Percentiles rank a stretch among this genome's conserved stretches.
phyloP scores from a whole-genome alignment of 371 early-diverging fungal species.

The Circinella minor region DNA sequence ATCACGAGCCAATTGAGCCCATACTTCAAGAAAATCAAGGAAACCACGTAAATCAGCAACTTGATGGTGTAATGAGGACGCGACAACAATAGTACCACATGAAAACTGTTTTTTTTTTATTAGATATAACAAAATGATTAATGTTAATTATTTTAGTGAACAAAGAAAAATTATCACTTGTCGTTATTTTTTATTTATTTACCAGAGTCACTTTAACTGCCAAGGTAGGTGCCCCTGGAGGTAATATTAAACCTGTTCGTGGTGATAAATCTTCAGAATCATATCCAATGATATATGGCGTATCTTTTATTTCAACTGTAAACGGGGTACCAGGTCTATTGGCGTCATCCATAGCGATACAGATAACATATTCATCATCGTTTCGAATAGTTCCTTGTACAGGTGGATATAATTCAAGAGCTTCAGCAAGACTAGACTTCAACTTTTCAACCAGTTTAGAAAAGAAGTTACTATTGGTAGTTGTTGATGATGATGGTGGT shows the following conservation, averaged over 20 bases:
- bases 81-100: conserved; percentile 45
- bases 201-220: conserved; percentile 50
- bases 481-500: conserved; percentile 2
- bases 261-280: conserved; percentile 42
- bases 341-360: conserved; percentile 22
- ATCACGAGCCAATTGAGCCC: conserved; percentile 38
- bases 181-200: background rate
- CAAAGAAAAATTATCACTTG: no score
- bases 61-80: conserved; percentile 44
- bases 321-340: conserved; percentile 37
- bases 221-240: conserved; percentile 27
- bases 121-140: no score
- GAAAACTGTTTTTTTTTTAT: conserved; percentile 37
- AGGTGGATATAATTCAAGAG: conserved; percentile 46
- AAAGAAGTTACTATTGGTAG: background rate
- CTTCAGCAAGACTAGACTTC: conserved; percentile 41
- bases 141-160: no score
- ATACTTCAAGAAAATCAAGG: conserved; percentile 46
- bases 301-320: conserved; percentile 39
- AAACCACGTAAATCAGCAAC: conserved; percentile 42
- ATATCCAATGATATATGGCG: conserved; percentile 21
- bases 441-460: conserved; percentile 30
- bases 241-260: conserved; percentile 24
- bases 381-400: conserved; percentile 31
- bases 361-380: conserved; percentile 26